phyloP scores from a whole-genome alignment of 345 rosid genomes.

The Aquilaria yunnanensis region DNA sequence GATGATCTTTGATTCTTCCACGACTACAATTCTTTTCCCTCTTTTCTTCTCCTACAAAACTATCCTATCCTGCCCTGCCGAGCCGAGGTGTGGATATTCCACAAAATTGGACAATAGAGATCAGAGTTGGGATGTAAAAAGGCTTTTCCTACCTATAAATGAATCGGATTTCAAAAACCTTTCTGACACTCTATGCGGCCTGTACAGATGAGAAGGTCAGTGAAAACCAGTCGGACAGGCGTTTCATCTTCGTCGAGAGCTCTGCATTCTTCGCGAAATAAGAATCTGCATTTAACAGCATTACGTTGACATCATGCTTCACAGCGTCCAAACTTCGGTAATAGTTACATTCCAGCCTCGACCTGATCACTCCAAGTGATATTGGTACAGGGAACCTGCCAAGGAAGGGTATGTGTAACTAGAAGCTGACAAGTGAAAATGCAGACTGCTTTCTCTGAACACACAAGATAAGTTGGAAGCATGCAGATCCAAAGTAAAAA shows the following conservation, averaged over 20 bases:
- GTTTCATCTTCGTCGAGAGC: constrained; percentile 40
- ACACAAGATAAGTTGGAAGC: not conserved
- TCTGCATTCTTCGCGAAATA: constrained; percentile 54
- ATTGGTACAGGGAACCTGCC: constrained; percentile 90
- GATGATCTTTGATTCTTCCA: constrained; percentile 16
- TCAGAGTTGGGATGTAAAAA: not conserved
- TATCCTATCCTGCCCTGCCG: not conserved
- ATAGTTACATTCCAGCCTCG: constrained; percentile 78
- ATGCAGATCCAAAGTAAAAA: not conserved
- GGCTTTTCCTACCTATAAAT: constrained; percentile 34
- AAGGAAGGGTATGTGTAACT: not conserved
- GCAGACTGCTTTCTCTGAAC: constrained; percentile 5
- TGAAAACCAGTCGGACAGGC: constrained; percentile 51
- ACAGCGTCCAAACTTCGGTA: constrained; percentile 72
- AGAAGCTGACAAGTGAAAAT: not conserved
- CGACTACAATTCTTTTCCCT: constrained; percentile 16
- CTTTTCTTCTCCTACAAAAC: constrained; percentile 1
- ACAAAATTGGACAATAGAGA: constrained; percentile 19
- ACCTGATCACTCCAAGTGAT: constrained; percentile 57
- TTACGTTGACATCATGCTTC: constrained; percentile 64
- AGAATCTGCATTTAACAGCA: constrained; percentile 65
- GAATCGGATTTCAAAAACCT: constrained; percentile 1
- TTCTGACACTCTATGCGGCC: constrained; percentile 11
- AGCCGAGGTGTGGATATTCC: constrained; percentile 3
- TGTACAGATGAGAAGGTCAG: constrained; percentile 43